Conservation (phyloP, 2,329 filamentous ascomycete species). For the Neonectria sp. region DNA sequence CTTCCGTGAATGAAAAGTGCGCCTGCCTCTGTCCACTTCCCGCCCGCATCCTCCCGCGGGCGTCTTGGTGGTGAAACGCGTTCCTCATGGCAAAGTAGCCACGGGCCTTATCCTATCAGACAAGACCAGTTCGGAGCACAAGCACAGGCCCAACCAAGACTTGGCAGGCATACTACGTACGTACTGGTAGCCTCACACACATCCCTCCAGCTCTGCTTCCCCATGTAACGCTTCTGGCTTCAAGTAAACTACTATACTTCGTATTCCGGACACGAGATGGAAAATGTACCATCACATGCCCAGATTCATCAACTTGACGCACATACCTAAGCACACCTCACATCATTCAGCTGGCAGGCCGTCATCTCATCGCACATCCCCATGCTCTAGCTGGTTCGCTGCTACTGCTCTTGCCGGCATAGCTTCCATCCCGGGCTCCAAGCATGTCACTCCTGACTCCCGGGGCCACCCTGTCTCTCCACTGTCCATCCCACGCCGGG, state of each 20-base stretch:
- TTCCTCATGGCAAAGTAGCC: background rate
- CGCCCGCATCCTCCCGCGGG: slow-evolving; percentile 11
- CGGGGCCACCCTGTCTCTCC: background rate
- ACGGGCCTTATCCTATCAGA: background rate
- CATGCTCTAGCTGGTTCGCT: background rate
- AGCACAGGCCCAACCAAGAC: background rate
- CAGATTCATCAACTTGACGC: slow-evolving; percentile 2
- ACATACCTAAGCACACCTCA: background rate
- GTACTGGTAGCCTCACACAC: background rate
- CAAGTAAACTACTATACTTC: slow-evolving; percentile 6
- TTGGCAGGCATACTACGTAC: background rate
- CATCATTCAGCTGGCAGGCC: background rate
- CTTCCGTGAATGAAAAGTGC: background rate
- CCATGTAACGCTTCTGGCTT: slow-evolving; percentile 15
- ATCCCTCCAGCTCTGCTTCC: background rate
- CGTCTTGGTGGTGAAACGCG: slow-evolving; percentile 20
- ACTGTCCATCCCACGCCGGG: background rate
- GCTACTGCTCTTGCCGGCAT: background rate
- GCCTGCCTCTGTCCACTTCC: slow-evolving; percentile 13
- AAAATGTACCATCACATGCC: background rate
- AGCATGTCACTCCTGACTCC: too few relatives aligned
- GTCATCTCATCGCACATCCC: background rate
- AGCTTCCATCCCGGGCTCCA: background rate
- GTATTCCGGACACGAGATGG: background rate
- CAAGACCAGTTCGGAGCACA: background rate